Percentiles rank a stretch among this genome's conserved stretches.
These are phyloP conservation scores for Lodderomyces orthopsilosis DNA, from an alignment of 1,139 yeast genomes.

Conservation along the genomic window DNA sequence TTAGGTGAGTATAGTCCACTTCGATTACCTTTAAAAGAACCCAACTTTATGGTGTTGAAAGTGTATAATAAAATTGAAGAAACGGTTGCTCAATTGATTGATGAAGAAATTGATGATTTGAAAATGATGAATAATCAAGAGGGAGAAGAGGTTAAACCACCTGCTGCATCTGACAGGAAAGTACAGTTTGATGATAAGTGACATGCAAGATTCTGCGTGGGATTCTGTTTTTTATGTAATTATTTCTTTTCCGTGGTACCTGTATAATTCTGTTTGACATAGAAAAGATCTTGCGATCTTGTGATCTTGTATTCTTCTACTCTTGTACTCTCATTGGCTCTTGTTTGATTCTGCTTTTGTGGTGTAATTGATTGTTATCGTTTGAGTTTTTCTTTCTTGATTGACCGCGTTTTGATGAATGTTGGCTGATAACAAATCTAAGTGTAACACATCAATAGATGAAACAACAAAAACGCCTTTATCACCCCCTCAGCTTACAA, in stretches of 20 bases:
- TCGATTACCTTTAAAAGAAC: slow-evolving; percentile 63
- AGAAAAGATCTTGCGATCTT: neutral
- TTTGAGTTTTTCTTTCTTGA: neutral
- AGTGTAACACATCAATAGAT: neutral
- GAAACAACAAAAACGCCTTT: neutral
- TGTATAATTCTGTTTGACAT: neutral
- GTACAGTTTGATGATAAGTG: neutral
- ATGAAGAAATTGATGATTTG: slow-evolving; percentile 16
- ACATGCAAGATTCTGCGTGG: neutral
- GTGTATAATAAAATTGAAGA: slow-evolving; percentile 31
- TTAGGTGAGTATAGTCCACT: slow-evolving; percentile 62
- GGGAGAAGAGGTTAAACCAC: neutral
- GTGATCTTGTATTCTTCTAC: too few relatives aligned
- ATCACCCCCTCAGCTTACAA: too few relatives aligned
- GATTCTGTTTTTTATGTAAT: neutral
- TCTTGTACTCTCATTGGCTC: neutral
- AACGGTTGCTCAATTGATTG: slow-evolving; percentile 19
- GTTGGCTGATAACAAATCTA: neutral
- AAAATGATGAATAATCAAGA: neutral
- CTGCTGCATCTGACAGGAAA: slow-evolving; percentile 1
- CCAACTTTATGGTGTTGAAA: slow-evolving; percentile 55
- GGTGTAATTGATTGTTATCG: neutral
- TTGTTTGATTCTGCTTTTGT: neutral
- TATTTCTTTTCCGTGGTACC: neutral
- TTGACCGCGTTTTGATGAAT: neutral